A percentile compares a stretch with the other conserved stretches of the same genome.
Conservation (phyloP, 352 stramenopile species). For the Phytophthora rubi region DNA sequence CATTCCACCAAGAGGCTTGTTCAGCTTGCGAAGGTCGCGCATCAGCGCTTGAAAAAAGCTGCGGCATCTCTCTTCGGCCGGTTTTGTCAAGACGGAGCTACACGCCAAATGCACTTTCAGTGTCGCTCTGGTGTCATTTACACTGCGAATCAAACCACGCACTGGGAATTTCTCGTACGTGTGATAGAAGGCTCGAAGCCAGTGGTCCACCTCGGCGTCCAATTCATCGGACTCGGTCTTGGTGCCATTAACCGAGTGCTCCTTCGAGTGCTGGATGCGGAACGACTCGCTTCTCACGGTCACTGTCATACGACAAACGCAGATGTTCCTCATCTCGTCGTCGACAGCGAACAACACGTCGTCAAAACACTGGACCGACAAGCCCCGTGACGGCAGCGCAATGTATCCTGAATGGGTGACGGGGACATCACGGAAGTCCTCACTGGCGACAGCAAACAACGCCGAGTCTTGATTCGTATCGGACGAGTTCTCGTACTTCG, state of each 20-base stretch:
- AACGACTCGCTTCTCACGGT: conserved; percentile 66
- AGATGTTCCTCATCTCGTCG: conserved; percentile 13
- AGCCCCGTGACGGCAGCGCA: conserved; percentile 8
- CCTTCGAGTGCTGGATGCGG: conserved; percentile 50
- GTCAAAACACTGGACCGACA: conserved; percentile 33
- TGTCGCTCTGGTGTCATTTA: conserved; percentile 30
- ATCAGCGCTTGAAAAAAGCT: conserved; percentile 49
- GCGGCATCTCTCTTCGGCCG: conserved; percentile 20
- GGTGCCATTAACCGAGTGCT: conserved; percentile 23
- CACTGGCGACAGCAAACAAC: conserved; percentile 37
- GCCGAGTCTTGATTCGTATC: background rate
- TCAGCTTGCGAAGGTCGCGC: conserved; percentile 54
- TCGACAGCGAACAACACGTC: conserved; percentile 44
- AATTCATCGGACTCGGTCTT: conserved; percentile 17
- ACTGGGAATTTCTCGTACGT: conserved; percentile 44
- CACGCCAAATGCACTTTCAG: conserved; percentile 39
- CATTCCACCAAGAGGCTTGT: conserved; percentile 61
- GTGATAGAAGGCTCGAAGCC: conserved; percentile 40
- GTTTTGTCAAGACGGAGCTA: conserved; percentile 2
- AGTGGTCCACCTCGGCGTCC: conserved; percentile 24
- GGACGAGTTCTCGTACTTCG: background rate
- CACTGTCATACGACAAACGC: conserved; percentile 30
- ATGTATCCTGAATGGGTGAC: conserved; percentile 17
- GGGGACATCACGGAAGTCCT: conserved; percentile 49
- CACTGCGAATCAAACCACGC: conserved; percentile 36